Conservation (phyloP, 129 eudicot species). For the Chrysanthemum seticuspe region DNA sequence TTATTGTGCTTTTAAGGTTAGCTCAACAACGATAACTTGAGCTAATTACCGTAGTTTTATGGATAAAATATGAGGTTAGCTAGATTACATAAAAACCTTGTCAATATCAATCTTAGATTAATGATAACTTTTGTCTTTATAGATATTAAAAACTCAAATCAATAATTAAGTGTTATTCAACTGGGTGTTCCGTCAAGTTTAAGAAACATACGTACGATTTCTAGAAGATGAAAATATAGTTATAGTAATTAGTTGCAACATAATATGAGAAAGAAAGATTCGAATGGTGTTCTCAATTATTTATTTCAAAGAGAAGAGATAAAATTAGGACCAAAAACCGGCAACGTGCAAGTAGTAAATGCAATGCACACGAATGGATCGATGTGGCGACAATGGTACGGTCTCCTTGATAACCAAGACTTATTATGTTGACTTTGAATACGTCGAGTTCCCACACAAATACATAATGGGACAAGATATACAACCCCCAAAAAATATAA, state of each 20-base stretch:
- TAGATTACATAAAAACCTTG: not conserved
- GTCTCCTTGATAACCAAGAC: not conserved
- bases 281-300: not conserved
- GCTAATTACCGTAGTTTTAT: too few species aligned
- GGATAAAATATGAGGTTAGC: not conserved
- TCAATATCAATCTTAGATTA: not conserved
- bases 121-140: not conserved
- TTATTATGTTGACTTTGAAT: conserved; percentile 16
- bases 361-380: conserved; percentile 19
- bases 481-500: too few species aligned
- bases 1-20: too few species aligned
- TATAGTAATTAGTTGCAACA: not conserved
- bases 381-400: conserved; percentile 18
- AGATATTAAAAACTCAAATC: not conserved
- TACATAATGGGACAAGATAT: too few species aligned
- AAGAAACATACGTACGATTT: conserved; percentile 6
- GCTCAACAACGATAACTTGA: too few species aligned
- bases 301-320: not conserved
- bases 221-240: conserved; percentile 13
- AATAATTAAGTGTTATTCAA: not conserved
- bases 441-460: too few species aligned
- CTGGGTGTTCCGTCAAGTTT: conserved; percentile 7
- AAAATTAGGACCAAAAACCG: not conserved
- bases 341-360: conserved; percentile 18
- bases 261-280: not conserved